Percentiles rank a stretch among this genome's conserved stretches.
Conservation (phyloP, 129 eudicot species). For the Artemisia argyi region DNA sequence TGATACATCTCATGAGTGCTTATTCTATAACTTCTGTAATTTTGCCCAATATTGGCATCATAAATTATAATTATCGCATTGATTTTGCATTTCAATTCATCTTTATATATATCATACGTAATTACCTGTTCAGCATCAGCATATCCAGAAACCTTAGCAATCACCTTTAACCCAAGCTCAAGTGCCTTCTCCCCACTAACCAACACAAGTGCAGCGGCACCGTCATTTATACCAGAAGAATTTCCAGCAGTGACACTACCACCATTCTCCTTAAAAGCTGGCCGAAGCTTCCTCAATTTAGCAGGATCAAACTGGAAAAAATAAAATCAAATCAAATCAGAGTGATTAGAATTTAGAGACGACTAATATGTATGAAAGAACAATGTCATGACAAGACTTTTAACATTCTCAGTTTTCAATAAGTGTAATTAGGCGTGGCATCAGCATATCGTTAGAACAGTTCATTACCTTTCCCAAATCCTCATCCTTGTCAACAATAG, state of each 20-base stretch:
- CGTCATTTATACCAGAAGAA: conserved; percentile 94
- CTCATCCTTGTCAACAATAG: conserved; percentile 82
- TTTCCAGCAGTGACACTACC: conserved; percentile 98
- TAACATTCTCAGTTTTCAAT: neutral
- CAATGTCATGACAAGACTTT: neutral
- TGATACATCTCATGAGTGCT: conserved; percentile 12
- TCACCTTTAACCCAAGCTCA: conserved; percentile 80
- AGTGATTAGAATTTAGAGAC: neutral
- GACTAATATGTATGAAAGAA: neutral
- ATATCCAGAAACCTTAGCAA: conserved; percentile 82
- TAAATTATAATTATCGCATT: neutral
- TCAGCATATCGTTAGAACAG: conserved; percentile 6
- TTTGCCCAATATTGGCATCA: neutral
- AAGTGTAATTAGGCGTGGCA: conserved; percentile 1
- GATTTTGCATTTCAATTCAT: neutral
- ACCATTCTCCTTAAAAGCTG: conserved; percentile 84
- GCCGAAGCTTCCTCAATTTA: conserved; percentile 86
- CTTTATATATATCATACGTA: neutral
- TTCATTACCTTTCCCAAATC: conserved; percentile 79
- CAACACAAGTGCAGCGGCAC: conserved; percentile 96
- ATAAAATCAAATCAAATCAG: conserved; percentile 1
- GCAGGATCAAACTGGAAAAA: conserved; percentile 75
- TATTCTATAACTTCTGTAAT: neutral
- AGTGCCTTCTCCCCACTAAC: conserved; percentile 93
- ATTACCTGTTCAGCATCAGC: conserved; percentile 95